Conservation (phyloP, 2,329 filamentous ascomycete genomes). For the Blastomyces gilchristii region DNA sequence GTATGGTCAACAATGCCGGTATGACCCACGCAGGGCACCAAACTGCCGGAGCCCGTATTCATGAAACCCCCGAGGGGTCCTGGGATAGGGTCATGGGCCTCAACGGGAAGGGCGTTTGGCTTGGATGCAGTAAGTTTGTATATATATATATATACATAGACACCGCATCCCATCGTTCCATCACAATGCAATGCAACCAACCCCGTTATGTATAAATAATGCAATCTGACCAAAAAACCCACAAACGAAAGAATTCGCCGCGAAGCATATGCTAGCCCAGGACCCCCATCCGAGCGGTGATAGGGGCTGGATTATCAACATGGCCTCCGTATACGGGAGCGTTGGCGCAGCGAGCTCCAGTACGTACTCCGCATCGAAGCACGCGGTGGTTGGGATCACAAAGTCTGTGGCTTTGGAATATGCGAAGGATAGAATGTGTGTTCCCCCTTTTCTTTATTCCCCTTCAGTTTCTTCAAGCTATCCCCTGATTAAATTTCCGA, state of each 20-base stretch:
- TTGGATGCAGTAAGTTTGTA: constrained; percentile 28
- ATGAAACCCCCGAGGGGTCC: constrained; percentile 36
- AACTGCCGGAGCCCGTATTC: constrained; percentile 29
- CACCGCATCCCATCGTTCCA: background rate
- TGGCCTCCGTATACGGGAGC: constrained; percentile 25
- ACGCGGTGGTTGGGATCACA: constrained; percentile 43
- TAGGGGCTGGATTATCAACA: constrained; percentile 30
- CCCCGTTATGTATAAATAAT: background rate
- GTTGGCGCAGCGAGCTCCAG: constrained; percentile 20
- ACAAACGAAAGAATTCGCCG: constrained; percentile 22
- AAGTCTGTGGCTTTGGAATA: constrained; percentile 42
- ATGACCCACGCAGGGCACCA: constrained; percentile 24
- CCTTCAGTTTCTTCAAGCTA: no score
- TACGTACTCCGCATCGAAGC: constrained; percentile 41
- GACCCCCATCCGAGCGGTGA: constrained; percentile 26
- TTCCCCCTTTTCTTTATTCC: background rate
- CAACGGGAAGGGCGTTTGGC: constrained; percentile 33
- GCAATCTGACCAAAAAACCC: background rate
- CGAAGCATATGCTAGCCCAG: constrained; percentile 33
- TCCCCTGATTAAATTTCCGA: background rate
- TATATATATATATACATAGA: no score
- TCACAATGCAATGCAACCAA: background rate
- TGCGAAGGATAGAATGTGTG: constrained; percentile 35
- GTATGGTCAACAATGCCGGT: constrained; percentile 43
- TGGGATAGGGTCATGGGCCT: constrained; percentile 37